These are phyloP conservation scores for Fusarium buharicum DNA, from an alignment of 2,329 filamentous ascomycete genomes.

Conservation along the genomic window DNA sequence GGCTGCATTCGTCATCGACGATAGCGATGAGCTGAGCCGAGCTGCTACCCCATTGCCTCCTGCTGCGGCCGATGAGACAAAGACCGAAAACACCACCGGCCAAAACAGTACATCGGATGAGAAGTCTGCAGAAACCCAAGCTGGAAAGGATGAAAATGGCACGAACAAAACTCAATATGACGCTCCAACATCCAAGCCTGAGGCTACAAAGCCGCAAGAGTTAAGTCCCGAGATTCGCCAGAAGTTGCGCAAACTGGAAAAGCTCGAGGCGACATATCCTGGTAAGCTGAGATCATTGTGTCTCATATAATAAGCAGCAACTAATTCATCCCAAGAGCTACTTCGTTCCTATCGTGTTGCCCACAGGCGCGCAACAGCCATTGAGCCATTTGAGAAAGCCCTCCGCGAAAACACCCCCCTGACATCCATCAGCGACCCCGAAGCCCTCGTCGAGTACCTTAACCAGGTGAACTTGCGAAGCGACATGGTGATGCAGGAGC, in stretches of 20 bases:
- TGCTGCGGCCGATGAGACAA: constrained; percentile 51
- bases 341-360: constrained; percentile 92
- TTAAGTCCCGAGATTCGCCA: constrained; percentile 78
- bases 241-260: constrained; percentile 87
- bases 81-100: constrained; percentile 28
- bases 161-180: constrained; percentile 39
- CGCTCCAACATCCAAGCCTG: constrained; percentile 23
- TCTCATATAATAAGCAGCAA: not conserved
- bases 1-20: constrained; percentile 85
- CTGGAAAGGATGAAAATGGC: constrained; percentile 27
- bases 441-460: constrained; percentile 87
- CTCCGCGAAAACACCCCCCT: constrained; percentile 93
- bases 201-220: constrained; percentile 55
- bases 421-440: constrained; percentile 86
- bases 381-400: constrained; percentile 92
- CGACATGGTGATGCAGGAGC: constrained; percentile 93
- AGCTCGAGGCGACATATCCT: constrained; percentile 86
- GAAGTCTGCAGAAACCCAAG: constrained; percentile 13
- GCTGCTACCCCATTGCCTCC: constrained; percentile 65
- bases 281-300: constrained; percentile 60
- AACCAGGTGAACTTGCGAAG: constrained; percentile 85
- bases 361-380: constrained; percentile 84
- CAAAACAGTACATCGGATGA: constrained; percentile 37
- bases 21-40: constrained; percentile 76
- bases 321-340: constrained; percentile 65